Evolutionary conservation across 2,329 filamentous ascomycete species (phyloP), one percentile per base, ranked within the genome.

Genomic region (Hymenoscyphus fraxineus): DNA sequence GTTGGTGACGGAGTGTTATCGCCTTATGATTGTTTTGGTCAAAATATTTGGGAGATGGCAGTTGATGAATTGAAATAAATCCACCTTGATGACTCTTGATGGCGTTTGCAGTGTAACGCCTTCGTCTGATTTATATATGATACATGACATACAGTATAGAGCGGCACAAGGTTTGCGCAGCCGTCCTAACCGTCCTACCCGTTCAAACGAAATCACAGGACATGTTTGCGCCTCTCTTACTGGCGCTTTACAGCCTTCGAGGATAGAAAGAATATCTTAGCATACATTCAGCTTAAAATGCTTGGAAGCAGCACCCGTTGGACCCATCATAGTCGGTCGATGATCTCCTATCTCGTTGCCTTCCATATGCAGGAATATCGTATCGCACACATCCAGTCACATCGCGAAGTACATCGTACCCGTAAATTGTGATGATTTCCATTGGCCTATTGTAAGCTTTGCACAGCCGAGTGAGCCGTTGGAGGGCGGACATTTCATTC

Each of bases 101-200:
- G 44, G 44, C n/a, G 44, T 27, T 51, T 51, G 44, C n/a, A 19
- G 7, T 51, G 44, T 51, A 19, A 51, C 44, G 22, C n/a, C 7
- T 19, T 19, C 44, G 12, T 22, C 44, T 51, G n/a, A 4, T 51
- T 51, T 51, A 51, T 51, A 51, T 51, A 51, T 51, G 44, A 51
- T 51, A 27, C 27, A 51, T 6, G 44, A 51, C 15, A 27, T 27
- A 27, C 27, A 27, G 41, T 44, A n/a, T 15, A 13, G 41, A 44
- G 22, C 7, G n/a, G 41, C 19, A 19, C 41, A 47, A 47, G 41
- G 41, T n/a, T 47, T 16, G 16, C 40, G n/a, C 44, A 22, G 44
- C 44, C 44, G 44, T 51, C n/a, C 44, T 51, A 51, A 6, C 44
- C 44, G 44, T 51, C n/a, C 44, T 51, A 51, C n/a, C 44, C 44